Evolutionary conservation across 345 rosid species (phyloP).

Genomic region (Eutrema heterophyllum): DNA sequence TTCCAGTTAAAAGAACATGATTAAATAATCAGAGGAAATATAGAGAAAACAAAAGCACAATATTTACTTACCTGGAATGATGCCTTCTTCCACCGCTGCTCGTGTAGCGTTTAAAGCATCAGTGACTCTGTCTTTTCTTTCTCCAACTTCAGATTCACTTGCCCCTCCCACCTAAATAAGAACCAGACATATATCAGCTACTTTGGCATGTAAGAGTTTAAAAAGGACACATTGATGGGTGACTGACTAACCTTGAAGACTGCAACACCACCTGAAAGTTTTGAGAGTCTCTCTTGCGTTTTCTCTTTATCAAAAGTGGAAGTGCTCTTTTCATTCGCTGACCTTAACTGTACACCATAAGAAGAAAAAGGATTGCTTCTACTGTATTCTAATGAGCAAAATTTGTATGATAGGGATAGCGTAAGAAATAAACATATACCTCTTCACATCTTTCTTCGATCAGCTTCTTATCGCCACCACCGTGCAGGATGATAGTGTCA

Average conservation of each 20-base stretch:
- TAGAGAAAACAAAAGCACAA: not conserved
- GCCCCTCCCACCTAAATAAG: conserved; percentile 75
- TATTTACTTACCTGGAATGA: conserved; percentile 63
- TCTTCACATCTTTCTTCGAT: conserved; percentile 91
- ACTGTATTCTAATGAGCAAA: not conserved
- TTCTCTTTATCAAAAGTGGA: conserved; percentile 82
- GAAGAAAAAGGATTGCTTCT: not conserved
- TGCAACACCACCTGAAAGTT: conserved; percentile 90
- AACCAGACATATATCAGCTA: conserved; percentile 10
- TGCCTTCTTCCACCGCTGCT: conserved; percentile 97
- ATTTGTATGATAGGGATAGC: not conserved
- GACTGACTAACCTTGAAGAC: conserved; percentile 63
- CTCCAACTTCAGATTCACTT: conserved; percentile 91
- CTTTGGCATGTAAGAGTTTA: not conserved
- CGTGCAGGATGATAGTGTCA: conserved; percentile 75
- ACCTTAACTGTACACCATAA: conserved; percentile 48
- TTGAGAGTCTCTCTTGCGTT: conserved; percentile 84
- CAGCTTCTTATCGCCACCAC: conserved; percentile 80
- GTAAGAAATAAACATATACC: conserved; percentile 37
- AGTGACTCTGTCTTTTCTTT: conserved; percentile 87
- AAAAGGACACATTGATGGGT: conserved; percentile 4
- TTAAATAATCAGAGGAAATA: not conserved
- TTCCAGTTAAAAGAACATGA: not conserved
- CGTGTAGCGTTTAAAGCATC: conserved; percentile 97
- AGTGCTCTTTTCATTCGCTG: conserved; percentile 61